phyloP scores from a whole-genome alignment of 176 grass and related monocot genomes.

The Olyra latifolia region DNA sequence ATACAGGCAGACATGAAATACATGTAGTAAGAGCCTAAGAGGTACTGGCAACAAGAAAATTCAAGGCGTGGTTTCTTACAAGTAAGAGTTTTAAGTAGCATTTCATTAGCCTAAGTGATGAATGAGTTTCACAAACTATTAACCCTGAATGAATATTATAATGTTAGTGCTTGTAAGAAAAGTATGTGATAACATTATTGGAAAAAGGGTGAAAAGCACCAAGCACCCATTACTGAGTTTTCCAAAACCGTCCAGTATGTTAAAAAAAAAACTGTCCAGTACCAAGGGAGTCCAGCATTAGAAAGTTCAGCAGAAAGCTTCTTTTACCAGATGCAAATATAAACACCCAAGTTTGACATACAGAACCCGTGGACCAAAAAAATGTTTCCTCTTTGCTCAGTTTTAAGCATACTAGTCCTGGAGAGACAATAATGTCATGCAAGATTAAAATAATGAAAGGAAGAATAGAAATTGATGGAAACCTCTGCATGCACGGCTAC shows the following conservation, averaged over 20 bases:
- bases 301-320: not conserved
- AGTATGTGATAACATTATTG: not conserved
- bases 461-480: slow-evolving; percentile 30
- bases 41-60: not conserved
- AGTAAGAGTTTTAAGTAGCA: not conserved
- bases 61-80: not conserved
- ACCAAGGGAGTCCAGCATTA: not conserved
- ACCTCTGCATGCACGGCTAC: slow-evolving; percentile 97
- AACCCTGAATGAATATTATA: not conserved
- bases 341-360: not conserved
- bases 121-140: not conserved
- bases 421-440: slow-evolving; percentile 21
- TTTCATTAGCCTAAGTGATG: slow-evolving; percentile 10
- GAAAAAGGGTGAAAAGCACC: not conserved
- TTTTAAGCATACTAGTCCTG: slow-evolving; percentile 31
- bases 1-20: not conserved
- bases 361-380: slow-evolving; percentile 9
- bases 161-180: not conserved
- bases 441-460: slow-evolving; percentile 30
- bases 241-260: not conserved
- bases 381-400: not conserved
- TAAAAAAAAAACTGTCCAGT: not conserved
- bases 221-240: not conserved
- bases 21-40: not conserved
- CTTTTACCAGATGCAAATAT: not conserved